A percentile compares a stretch with the other conserved stretches of the same genome.
Evolutionary conservation across 306 rosid genomes (phyloP).

Genomic region (Albizia julibrissin): DNA sequence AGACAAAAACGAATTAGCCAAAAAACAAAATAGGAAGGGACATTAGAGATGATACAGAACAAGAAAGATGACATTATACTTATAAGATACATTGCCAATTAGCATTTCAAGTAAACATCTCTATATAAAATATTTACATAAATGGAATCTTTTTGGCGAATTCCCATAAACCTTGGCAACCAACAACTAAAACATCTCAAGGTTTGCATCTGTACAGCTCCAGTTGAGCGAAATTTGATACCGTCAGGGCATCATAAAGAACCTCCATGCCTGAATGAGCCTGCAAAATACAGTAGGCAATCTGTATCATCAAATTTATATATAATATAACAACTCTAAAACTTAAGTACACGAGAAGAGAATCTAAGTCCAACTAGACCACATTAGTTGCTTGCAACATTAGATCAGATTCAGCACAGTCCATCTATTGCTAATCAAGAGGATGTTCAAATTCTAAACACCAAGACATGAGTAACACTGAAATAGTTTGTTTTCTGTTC

Average conservation of each 20-base stretch:
- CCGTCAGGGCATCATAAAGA: neutral
- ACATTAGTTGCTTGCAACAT: neutral
- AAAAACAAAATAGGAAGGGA: neutral
- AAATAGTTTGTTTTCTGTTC: neutral
- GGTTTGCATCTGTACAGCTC: slow-evolving; percentile 22
- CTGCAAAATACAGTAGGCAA: slow-evolving; percentile 11
- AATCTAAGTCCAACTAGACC: neutral
- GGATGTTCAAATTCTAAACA: neutral
- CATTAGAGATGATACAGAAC: neutral
- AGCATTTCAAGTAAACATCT: neutral
- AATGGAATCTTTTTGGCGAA: neutral
- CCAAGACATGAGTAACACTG: neutral
- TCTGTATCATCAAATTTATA: neutral
- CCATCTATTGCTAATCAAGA: neutral
- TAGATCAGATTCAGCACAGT: neutral
- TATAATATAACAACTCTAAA: neutral
- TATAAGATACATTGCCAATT: neutral
- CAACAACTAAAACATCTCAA: neutral
- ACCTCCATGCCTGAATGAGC: slow-evolving; percentile 4
- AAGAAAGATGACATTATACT: neutral
- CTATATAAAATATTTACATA: neutral
- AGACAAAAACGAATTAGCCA: neutral
- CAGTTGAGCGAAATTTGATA: neutral
- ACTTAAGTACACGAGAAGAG: neutral
- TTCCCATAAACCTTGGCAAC: neutral